Percentiles rank a stretch among this genome's conserved stretches.
phyloP scores from a whole-genome alignment of 140 eudicot species.

The Ambrosia hybrid region DNA sequence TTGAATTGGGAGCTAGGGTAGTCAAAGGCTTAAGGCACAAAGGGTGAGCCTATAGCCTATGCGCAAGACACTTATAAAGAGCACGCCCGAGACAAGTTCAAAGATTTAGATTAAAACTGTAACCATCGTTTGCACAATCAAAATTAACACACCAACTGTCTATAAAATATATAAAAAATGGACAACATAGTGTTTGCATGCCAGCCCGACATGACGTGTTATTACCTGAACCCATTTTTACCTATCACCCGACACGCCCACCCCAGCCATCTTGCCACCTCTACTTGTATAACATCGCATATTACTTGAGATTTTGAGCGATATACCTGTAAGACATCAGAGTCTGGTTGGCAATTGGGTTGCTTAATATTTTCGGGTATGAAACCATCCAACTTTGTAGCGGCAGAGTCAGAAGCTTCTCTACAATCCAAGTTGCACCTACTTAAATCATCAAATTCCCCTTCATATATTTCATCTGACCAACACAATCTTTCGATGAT shows the following conservation, averaged over 20 bases:
- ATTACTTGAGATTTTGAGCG: background rate
- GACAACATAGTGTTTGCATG: background rate
- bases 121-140: background rate
- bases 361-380: slow-evolving; percentile 28
- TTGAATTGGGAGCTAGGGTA: too few species aligned
- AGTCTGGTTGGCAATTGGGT: slow-evolving; percentile 32
- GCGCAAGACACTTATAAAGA: too few species aligned
- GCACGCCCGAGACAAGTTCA: too few species aligned
- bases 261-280: slow-evolving; percentile 5
- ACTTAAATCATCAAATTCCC: slow-evolving; percentile 68
- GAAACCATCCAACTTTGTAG: slow-evolving; percentile 38
- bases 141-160: background rate
- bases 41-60: too few species aligned
- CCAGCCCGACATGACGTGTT: background rate
- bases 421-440: slow-evolving; percentile 45
- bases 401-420: slow-evolving; percentile 44
- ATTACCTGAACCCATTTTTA: background rate
- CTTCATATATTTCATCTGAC: slow-evolving; percentile 70
- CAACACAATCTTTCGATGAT: slow-evolving; percentile 37
- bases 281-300: background rate
- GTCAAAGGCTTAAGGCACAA: too few species aligned
- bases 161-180: background rate
- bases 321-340: slow-evolving; percentile 73
- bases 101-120: background rate
- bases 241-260: background rate